Evolutionary conservation across 257 asterid species (phyloP).

Genomic region (Forsythia viridissima): DNA sequence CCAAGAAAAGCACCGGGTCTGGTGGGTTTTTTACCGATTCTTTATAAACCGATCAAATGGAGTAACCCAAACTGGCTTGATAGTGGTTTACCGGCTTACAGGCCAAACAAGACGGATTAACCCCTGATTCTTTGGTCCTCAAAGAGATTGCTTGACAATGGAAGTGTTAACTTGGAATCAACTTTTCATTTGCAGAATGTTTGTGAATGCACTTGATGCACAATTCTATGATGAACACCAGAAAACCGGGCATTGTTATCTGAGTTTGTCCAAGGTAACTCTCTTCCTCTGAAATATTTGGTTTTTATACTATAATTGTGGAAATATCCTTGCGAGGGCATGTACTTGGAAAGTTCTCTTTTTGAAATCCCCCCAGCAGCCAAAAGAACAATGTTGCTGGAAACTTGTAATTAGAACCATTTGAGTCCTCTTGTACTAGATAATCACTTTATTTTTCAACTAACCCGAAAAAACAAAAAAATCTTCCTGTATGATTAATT

Average conservation of each 20-base stretch:
- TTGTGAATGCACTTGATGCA: slow-evolving; percentile 87
- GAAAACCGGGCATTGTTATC: slow-evolving; percentile 67
- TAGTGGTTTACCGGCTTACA: neutral
- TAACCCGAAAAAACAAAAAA: too few relatives aligned
- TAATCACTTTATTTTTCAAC: too few relatives aligned
- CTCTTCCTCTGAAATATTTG: neutral
- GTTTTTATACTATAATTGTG: neutral
- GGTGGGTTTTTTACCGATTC: neutral
- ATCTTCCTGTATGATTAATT: neutral
- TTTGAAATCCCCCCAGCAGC: too few relatives aligned
- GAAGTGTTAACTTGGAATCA: neutral
- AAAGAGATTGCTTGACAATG: neutral
- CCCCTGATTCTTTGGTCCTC: neutral
- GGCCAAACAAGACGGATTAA: neutral
- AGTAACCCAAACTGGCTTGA: neutral
- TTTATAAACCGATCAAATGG: neutral
- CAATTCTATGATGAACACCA: slow-evolving; percentile 69
- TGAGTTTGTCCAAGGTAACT: slow-evolving; percentile 73
- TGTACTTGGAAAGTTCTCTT: too few relatives aligned
- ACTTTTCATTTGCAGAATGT: slow-evolving; percentile 56
- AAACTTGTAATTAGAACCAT: too few relatives aligned
- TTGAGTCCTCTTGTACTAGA: too few relatives aligned
- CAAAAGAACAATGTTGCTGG: too few relatives aligned
- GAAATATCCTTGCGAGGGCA: neutral
- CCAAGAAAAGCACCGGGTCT: neutral